Conservation (phyloP, 768 basidiomycete species). For the Pisolithus orientalis region DNA sequence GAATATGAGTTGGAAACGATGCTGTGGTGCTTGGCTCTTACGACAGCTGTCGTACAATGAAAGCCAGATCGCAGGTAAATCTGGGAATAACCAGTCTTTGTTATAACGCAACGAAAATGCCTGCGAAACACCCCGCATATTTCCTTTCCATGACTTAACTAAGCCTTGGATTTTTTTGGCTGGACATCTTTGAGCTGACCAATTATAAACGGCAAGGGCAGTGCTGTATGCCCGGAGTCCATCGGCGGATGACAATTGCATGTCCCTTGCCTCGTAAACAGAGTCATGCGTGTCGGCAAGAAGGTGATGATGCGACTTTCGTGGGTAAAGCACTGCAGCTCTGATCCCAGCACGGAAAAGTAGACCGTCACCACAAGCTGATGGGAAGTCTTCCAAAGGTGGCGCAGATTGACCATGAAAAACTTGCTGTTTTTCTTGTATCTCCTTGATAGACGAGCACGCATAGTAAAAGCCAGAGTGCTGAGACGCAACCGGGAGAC, state of each 20-base stretch:
- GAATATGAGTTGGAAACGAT: constrained; percentile 24
- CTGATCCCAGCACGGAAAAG: constrained; percentile 12
- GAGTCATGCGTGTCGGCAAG: not conserved
- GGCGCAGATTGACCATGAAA: not conserved
- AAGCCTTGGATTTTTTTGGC: no score
- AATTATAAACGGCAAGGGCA: constrained; percentile 2
- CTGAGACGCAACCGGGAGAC: constrained; percentile 21
- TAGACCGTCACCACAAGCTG: constrained; percentile 5
- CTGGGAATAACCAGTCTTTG: constrained; percentile 20
- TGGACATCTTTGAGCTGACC: not conserved
- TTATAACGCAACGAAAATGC: constrained; percentile 15
- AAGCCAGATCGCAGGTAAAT: constrained; percentile 20
- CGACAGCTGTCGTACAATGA: constrained; percentile 23
- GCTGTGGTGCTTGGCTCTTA: not conserved
- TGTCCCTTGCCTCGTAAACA: constrained; percentile 7
- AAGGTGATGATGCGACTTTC: not conserved
- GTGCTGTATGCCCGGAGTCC: constrained; percentile 7
- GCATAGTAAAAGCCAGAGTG: constrained; percentile 19
- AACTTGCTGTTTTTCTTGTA: not conserved
- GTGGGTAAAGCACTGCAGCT: constrained; percentile 10
- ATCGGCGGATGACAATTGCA: not conserved
- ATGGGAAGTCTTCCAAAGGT: constrained; percentile 9
- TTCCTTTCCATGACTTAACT: no score
- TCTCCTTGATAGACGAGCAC: constrained; percentile 5
- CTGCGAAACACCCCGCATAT: no score